These are phyloP conservation scores for Batkoa obscura DNA, from an alignment of 371 early-diverging fungal species.

Conservation along the genomic window DNA sequence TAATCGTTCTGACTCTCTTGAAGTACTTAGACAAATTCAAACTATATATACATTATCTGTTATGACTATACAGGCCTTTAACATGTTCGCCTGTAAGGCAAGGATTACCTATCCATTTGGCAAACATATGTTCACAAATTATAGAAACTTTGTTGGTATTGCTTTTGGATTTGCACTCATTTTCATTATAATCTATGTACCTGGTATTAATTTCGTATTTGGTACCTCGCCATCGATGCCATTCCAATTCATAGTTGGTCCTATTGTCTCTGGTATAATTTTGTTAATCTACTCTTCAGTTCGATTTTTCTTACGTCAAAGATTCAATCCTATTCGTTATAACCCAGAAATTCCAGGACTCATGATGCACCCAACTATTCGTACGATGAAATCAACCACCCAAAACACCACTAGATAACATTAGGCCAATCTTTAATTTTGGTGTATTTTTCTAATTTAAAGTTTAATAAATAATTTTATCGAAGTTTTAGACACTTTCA, in stretches of 20 bases:
- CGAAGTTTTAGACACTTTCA: too few relatives aligned
- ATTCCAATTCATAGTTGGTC: conserved; percentile 53
- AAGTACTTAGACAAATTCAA: conserved; percentile 42
- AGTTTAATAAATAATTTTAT: too few relatives aligned
- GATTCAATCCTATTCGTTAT: conserved; percentile 30
- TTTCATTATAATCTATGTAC: conserved; percentile 55
- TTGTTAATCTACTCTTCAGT: conserved; percentile 50
- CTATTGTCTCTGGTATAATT: conserved; percentile 52
- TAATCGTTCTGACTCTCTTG: conserved; percentile 1
- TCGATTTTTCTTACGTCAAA: conserved; percentile 35
- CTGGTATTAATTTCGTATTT: conserved; percentile 56
- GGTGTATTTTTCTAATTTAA: too few relatives aligned
- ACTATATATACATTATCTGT: conserved; percentile 59
- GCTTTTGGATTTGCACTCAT: conserved; percentile 36
- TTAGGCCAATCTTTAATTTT: too few relatives aligned
- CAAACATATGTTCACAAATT: conserved; percentile 61
- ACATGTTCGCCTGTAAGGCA: conserved; percentile 81
- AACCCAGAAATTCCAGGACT: conserved; percentile 62
- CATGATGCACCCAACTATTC: conserved; percentile 39
- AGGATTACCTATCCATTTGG: conserved; percentile 56
- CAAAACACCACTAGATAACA: too few relatives aligned
- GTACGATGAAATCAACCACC: conserved; percentile 8
- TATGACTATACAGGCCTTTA: conserved; percentile 75
- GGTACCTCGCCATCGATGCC: conserved; percentile 36
- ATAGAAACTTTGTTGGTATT: conserved; percentile 39